These are phyloP conservation scores for Jaminaea rosea DNA, from an alignment of 1,284 basidiomycete genomes.

Conservation along the genomic window DNA sequence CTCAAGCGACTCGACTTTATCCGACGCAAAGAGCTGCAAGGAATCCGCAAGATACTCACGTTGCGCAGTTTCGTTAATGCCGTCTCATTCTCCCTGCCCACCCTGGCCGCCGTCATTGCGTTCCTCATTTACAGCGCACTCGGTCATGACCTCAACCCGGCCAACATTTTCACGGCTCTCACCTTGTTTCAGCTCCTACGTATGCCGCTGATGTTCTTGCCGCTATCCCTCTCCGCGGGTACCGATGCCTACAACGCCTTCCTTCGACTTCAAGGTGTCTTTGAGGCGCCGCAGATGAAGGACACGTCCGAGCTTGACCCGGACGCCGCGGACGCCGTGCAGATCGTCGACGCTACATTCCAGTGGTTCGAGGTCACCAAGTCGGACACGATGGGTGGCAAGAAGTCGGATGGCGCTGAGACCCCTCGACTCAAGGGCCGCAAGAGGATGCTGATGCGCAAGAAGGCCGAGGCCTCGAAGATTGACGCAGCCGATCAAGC, in stretches of 20 bases:
- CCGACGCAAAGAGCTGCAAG: constrained; percentile 65
- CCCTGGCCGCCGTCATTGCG: constrained; percentile 71
- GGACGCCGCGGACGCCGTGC: constrained; percentile 37
- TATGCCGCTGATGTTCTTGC: constrained; percentile 62
- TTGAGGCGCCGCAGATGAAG: constrained; percentile 56
- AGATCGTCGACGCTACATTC: constrained; percentile 57
- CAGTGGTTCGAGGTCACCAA: constrained; percentile 54
- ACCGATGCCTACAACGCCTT: constrained; percentile 42
- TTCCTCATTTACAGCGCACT: constrained; percentile 67
- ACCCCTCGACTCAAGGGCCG: background rate
- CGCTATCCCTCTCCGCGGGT: constrained; percentile 38
- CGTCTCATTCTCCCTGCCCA: constrained; percentile 62
- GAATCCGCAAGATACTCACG: constrained; percentile 67
- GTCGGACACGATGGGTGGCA: constrained; percentile 17
- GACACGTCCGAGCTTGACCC: constrained; percentile 48
- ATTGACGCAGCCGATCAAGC: background rate
- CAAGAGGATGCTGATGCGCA: constrained; percentile 1
- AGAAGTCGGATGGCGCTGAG: constrained; percentile 16
- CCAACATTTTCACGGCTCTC: constrained; percentile 49
- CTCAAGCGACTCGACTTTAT: constrained; percentile 62
- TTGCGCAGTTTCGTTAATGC: constrained; percentile 64
- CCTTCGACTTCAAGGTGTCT: constrained; percentile 49
- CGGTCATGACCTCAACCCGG: constrained; percentile 60
- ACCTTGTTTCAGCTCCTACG: constrained; percentile 54
- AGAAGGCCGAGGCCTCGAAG: constrained; percentile 5